Conservation (phyloP, 345 rosid genomes). For the Eucalyptus paniculata region DNA sequence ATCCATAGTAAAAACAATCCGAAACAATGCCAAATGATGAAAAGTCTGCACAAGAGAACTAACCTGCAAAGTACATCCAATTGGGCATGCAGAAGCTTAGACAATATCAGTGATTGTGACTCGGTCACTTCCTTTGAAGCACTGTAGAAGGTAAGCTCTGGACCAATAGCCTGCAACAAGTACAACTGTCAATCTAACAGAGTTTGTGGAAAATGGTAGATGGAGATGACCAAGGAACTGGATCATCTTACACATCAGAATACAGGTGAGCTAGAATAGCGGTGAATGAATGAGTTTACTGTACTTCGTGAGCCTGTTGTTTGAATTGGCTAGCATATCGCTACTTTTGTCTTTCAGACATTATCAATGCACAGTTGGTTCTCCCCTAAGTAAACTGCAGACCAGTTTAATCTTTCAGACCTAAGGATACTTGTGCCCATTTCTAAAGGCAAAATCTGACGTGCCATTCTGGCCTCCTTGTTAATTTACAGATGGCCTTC, state of each 20-base stretch:
- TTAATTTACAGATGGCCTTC: not conserved
- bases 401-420: not conserved
- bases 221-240: not conserved
- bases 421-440: not conserved
- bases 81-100: constrained; percentile 86
- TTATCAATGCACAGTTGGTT: not conserved
- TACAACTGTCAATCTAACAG: not conserved
- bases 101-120: constrained; percentile 45
- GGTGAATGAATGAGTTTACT: not conserved
- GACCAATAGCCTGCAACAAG: constrained; percentile 73
- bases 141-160: constrained; percentile 88
- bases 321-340: not conserved
- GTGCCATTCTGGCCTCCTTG: not conserved
- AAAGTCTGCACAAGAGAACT: not conserved
- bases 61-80: constrained; percentile 84
- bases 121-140: constrained; percentile 60
- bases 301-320: not conserved
- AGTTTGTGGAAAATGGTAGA: not conserved
- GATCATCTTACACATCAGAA: not conserved
- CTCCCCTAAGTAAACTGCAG: not conserved
- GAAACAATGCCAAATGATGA: not conserved
- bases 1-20: not conserved
- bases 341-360: not conserved
- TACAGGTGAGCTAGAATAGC: not conserved
- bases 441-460: not conserved